phyloP scores from a whole-genome alignment of 1,284 basidiomycete species.

The Marasmius oreades region DNA sequence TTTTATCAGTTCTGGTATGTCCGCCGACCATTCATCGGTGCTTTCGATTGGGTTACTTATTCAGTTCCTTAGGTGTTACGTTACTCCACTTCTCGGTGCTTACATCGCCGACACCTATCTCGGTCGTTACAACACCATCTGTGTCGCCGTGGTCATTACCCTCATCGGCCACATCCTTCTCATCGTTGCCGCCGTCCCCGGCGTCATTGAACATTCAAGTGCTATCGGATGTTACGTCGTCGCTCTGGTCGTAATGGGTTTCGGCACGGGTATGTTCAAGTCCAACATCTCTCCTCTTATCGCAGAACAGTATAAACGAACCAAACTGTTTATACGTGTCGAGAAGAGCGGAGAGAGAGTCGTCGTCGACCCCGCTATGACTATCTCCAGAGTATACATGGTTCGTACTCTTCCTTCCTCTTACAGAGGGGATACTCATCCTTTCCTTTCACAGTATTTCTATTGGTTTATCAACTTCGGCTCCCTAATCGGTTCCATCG shows the following conservation, averaged over 20 bases:
- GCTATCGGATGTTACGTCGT: conserved; percentile 61
- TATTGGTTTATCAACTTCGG: conserved; percentile 82
- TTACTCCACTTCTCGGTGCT: neutral
- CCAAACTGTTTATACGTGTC: conserved; percentile 51
- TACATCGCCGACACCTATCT: conserved; percentile 4
- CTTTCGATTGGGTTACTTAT: conserved; percentile 8
- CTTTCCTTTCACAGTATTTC: conserved; percentile 50
- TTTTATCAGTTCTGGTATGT: conserved; percentile 9
- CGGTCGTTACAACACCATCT: conserved; percentile 10
- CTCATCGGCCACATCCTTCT: conserved; percentile 8
- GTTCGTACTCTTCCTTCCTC: conserved; percentile 32
- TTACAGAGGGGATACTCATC: neutral
- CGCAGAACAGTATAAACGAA: conserved; percentile 71
- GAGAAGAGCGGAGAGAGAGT: conserved; percentile 69
- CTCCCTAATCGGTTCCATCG: conserved; percentile 65
- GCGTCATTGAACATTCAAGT: conserved; percentile 2
- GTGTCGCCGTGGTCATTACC: conserved; percentile 1
- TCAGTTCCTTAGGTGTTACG: conserved; percentile 21
- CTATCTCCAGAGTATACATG: conserved; percentile 69
- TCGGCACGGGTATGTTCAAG: conserved; percentile 79
- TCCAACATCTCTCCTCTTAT: conserved; percentile 76
- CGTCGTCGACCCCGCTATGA: conserved; percentile 77
- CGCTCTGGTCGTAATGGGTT: conserved; percentile 66
- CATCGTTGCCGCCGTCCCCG: conserved; percentile 2
- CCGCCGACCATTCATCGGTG: neutral